A percentile compares a stretch with the other conserved stretches of the same genome.
Evolutionary conservation across 2,329 filamentous ascomycete species (phyloP).

Genomic region (Trichophyton mentagrophytes): DNA sequence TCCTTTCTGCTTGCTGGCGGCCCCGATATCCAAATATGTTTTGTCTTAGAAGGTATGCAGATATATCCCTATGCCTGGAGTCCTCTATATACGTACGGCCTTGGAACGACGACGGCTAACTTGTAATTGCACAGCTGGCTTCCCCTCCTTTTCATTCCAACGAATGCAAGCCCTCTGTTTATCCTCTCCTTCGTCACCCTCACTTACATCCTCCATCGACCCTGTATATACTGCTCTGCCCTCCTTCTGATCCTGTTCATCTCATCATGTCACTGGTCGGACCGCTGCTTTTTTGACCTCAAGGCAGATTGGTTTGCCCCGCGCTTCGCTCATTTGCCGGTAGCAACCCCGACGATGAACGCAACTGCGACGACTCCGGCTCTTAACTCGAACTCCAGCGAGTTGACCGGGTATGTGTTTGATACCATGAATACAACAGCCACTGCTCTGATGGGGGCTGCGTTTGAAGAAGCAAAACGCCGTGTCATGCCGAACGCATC

Average conservation of each 20-base stretch:
- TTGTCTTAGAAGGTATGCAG: slow-evolving; percentile 50
- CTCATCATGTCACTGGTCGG: slow-evolving; percentile 80
- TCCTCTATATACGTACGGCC: not conserved
- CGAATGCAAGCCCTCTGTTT: slow-evolving; percentile 72
- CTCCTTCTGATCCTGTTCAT: slow-evolving; percentile 90
- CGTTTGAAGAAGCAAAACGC: slow-evolving; percentile 47
- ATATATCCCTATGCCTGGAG: not conserved
- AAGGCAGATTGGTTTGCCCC: slow-evolving; percentile 85
- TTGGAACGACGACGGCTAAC: slow-evolving; percentile 3
- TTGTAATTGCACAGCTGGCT: slow-evolving; percentile 50
- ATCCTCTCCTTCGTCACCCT: slow-evolving; percentile 81
- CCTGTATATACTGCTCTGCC: slow-evolving; percentile 95
- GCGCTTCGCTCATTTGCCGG: slow-evolving; percentile 34
- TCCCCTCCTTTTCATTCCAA: slow-evolving; percentile 76
- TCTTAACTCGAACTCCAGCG: slow-evolving; percentile 15
- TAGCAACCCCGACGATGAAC: not conserved
- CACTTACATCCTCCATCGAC: slow-evolving; percentile 91
- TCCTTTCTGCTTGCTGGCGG: not conserved
- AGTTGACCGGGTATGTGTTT: slow-evolving; percentile 27
- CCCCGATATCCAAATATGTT: slow-evolving; percentile 36
- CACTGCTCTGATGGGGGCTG: slow-evolving; percentile 52
- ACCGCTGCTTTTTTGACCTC: slow-evolving; percentile 88
- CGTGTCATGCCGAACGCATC: slow-evolving; percentile 21
- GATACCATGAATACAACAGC: slow-evolving; percentile 56
- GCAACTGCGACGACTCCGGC: slow-evolving; percentile 19